Evolutionary conservation across 2,329 filamentous ascomycete species (phyloP), one percentile per base, ranked within the genome.

Genomic region (Alternaria longipes): DNA sequence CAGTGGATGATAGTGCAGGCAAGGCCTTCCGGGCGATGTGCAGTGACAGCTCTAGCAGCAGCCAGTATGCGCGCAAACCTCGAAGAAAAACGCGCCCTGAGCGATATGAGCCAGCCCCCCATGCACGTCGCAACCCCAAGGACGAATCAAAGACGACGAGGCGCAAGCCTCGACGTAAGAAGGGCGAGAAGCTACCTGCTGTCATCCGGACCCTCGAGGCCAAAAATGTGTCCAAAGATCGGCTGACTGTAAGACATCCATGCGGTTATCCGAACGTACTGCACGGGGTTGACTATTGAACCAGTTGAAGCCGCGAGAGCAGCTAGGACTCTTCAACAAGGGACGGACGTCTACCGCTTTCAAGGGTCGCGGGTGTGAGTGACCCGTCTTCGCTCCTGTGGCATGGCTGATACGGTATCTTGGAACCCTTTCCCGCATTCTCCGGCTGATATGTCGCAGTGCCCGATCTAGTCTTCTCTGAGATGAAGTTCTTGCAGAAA

Each of bases 381-480:
- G 28, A 55, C 54, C 56, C 47, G 32, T 11, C 4, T 8, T 14
- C 59, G 58, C 64, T 57, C 45, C 30, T 41, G 32, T 50, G 56
- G 57, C 55, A 54, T 18, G 18, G 36, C 24, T 49, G 53, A 56
- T 32, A 14, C 11, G 20, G 18, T 30, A 14, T 16, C 41, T 40
- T 36, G 24, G 11, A 9, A 46, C 14, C 24, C 22, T 57, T 60
- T 56, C 36, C 46, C 60, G 47, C 56, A 40, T 51, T 38, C 16
- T 57, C 65, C 64, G 56, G 42, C 66, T 78, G 59, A 75, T 54
- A 53, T 49, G 44, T 42, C 61, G 58, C 66, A 85, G 83, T 85
- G 52, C 83, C 83, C 28, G 83, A 85, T 70, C 76, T 84, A 41
- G 80, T 82, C 28, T 85, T 85, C 71, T 83, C 82, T 28, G 82